Conservation (phyloP, 192 early-diverging fungal species). For the Backusella circina region DNA sequence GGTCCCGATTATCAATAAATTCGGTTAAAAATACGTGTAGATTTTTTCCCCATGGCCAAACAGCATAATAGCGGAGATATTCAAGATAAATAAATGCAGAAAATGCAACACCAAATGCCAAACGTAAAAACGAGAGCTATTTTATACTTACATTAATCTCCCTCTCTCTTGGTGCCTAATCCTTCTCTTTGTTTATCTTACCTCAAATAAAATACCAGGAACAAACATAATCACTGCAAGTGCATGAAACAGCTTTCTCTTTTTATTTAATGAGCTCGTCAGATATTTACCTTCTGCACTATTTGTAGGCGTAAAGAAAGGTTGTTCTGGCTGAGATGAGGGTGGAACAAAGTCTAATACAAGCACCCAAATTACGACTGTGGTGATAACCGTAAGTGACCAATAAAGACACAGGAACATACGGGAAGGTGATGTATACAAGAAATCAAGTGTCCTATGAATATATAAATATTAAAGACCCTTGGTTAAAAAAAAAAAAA, state of each 20-base stretch:
- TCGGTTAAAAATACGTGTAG: slow-evolving; percentile 70
- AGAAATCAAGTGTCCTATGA: slow-evolving; percentile 21
- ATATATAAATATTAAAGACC: neutral
- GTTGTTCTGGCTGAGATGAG: neutral
- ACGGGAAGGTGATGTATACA: slow-evolving; percentile 34
- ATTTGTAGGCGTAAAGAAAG: neutral
- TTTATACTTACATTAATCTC: neutral
- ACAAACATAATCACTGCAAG: slow-evolving; percentile 84
- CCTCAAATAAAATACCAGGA: slow-evolving; percentile 72
- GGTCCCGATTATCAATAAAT: slow-evolving; percentile 86
- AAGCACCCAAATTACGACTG: slow-evolving; percentile 40
- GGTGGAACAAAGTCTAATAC: slow-evolving; percentile 18
- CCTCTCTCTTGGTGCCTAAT: neutral
- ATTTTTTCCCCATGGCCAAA: slow-evolving; percentile 60
- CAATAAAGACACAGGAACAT: slow-evolving; percentile 43
- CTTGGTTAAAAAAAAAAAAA: too few relatives aligned
- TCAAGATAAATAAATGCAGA: slow-evolving; percentile 72
- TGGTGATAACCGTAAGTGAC: slow-evolving; percentile 37
- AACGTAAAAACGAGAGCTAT: slow-evolving; percentile 69
- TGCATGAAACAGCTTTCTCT: slow-evolving; percentile 85
- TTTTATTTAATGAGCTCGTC: slow-evolving; percentile 60
- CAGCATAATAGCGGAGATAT: slow-evolving; percentile 70
- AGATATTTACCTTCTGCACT: slow-evolving; percentile 6
- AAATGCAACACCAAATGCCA: slow-evolving; percentile 80
- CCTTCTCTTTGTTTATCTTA: slow-evolving; percentile 32